Base-by-base conservation (phyloP, 441 rosid species). In the Bruguiera hainesii region DNA sequence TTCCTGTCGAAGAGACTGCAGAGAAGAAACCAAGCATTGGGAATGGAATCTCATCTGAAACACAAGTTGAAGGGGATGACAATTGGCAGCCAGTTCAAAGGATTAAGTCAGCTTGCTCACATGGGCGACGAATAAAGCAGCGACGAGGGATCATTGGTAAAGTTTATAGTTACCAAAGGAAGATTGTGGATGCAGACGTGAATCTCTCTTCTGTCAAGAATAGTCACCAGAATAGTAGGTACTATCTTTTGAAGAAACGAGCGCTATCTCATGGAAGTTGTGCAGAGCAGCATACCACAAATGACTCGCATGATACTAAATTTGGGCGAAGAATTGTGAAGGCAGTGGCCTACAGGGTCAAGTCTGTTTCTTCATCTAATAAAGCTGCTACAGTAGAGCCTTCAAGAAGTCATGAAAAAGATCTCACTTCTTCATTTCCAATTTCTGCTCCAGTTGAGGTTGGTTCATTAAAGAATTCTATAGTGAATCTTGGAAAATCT, bases 71-170 rank as follows among this genome's bases (percentile, higher is more conserved):
- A 81, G 93, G 89, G 66, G 93, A 87, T 71, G 98, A 89, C 72
- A 98, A 98, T 57, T 96, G 99, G 99, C 99, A 96, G 77, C 82
- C 98, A 3, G 99, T 88, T 78, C 99, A 93, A 72, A 89, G 97
- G 85, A 91, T 83, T 26, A 88, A 93, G 80, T 87, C 97, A 63
- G 87, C 89, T 76, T 89, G 86, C 64, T 87, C 89, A 62, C 73
- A 81, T 69, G 90, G 91, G 61, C 87, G 88, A 71, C 81, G 97
- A 71, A 52, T 89, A 72, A 96, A 85, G 89, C 97, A 96, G 79
- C 83, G 97, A 65, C 85, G 97, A 58, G 90, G 96, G 75, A 82
- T 90, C 49, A 72, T 90, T 75, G 87, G 94, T 71, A 96, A 82
- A 78, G 85, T 86, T 69, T 84, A 84, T 65, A 75, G 80, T 71